phyloP scores from a whole-genome alignment of 306 rosid genomes.

The Phaseolus lunatus region DNA sequence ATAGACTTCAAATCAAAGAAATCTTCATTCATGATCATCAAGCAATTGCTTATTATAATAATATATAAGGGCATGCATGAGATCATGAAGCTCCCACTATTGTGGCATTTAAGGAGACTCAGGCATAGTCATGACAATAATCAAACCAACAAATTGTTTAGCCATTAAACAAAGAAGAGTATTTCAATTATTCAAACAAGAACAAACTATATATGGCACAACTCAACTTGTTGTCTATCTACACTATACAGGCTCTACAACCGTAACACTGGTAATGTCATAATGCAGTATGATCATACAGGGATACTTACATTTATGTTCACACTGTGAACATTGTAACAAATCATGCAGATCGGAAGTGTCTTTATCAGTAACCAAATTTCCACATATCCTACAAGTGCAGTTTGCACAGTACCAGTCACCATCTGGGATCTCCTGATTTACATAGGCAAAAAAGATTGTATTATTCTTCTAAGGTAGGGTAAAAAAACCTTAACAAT shows the following conservation, averaged over 20 bases:
- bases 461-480: slow-evolving; percentile 39
- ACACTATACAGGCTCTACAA: slow-evolving; percentile 20
- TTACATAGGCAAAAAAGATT: slow-evolving; percentile 31
- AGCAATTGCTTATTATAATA: slow-evolving; percentile 9
- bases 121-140: not conserved
- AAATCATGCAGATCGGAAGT: slow-evolving; percentile 61
- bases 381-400: slow-evolving; percentile 88
- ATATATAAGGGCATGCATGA: not conserved
- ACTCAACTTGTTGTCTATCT: slow-evolving; percentile 12
- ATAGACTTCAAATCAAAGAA: slow-evolving; percentile 30
- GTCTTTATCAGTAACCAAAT: slow-evolving; percentile 70
- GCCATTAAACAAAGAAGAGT: slow-evolving; percentile 28
- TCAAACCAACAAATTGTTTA: slow-evolving; percentile 30
- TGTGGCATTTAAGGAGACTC: slow-evolving; percentile 29
- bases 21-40: slow-evolving; percentile 16
- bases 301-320: slow-evolving; percentile 77
- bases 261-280: slow-evolving; percentile 25
- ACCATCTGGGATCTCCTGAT: slow-evolving; percentile 96
- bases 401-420: slow-evolving; percentile 93
- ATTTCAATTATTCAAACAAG: slow-evolving; percentile 23
- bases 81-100: slow-evolving; percentile 18
- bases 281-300: slow-evolving; percentile 27
- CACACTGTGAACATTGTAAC: slow-evolving; percentile 89
- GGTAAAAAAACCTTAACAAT: slow-evolving; percentile 36
- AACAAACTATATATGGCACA: slow-evolving; percentile 30